phyloP scores from a whole-genome alignment of 2,329 filamentous ascomycete genomes.

The Claviceps purpurea region DNA sequence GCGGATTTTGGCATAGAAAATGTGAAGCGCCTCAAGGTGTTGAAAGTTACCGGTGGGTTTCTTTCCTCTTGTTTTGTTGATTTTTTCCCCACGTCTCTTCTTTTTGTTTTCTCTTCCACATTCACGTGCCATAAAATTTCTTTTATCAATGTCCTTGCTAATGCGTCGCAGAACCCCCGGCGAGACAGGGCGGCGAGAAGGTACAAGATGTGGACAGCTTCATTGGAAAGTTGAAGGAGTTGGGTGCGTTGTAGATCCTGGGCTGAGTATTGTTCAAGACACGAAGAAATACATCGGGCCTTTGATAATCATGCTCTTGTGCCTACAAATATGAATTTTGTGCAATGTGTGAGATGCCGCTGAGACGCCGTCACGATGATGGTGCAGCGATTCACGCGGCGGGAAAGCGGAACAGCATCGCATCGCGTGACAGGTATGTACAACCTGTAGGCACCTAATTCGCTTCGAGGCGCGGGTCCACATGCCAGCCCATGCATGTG shows the following conservation, averaged over 20 bases:
- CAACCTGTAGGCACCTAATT: too few species aligned
- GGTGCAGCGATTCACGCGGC: not conserved
- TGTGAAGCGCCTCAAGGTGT: slow-evolving; percentile 65
- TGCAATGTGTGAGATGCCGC: too few species aligned
- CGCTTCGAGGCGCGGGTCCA: too few species aligned
- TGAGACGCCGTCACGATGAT: not conserved
- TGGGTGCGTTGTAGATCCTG: slow-evolving; percentile 62
- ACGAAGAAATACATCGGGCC: too few species aligned
- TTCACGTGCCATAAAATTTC: not conserved
- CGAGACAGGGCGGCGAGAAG: slow-evolving; percentile 87
- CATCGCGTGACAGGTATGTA: too few species aligned
- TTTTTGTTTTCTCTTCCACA: not conserved
- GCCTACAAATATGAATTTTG: too few species aligned
- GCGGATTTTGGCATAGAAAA: slow-evolving; percentile 68
- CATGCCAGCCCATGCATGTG: too few species aligned
- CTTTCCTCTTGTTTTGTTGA: not conserved
- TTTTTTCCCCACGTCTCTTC: slow-evolving; percentile 8
- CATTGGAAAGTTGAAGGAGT: slow-evolving; percentile 84
- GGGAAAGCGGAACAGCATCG: too few species aligned
- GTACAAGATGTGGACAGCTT: slow-evolving; percentile 96
- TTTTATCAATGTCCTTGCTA: not conserved
- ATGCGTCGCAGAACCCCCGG: slow-evolving; percentile 58
- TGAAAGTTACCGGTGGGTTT: slow-evolving; percentile 70
- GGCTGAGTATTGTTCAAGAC: not conserved
- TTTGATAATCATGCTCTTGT: too few species aligned